These are phyloP conservation scores for Arctium minus DNA, from an alignment of 129 eudicot species.

Conservation along the genomic window DNA sequence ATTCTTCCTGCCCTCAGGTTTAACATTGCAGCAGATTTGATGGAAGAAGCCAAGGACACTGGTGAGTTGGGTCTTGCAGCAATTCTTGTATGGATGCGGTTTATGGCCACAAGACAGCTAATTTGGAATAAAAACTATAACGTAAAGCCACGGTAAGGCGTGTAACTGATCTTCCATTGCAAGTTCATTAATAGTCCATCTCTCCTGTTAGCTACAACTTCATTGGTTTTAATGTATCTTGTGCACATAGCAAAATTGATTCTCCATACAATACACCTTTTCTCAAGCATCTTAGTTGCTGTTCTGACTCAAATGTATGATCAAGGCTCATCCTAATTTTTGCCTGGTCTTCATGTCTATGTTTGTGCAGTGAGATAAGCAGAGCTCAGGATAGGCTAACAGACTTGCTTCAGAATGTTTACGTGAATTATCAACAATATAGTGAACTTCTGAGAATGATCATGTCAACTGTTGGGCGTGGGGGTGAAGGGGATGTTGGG, in stretches of 20 bases:
- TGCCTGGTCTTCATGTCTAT: conserved; percentile 2
- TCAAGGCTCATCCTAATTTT: neutral
- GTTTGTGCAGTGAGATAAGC: conserved; percentile 47
- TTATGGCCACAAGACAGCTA: conserved; percentile 96
- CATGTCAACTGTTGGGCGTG: conserved; percentile 53
- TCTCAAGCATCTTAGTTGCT: conserved; percentile 2
- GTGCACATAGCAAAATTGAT: neutral
- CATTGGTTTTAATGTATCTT: neutral
- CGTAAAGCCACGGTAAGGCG: conserved; percentile 88
- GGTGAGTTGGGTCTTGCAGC: conserved; percentile 93
- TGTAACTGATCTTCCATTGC: neutral
- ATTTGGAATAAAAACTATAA: conserved; percentile 99
- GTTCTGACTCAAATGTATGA: neutral
- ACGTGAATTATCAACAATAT: conserved; percentile 40
- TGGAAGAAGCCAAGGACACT: conserved; percentile 62
- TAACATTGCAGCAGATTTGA: conserved; percentile 94
- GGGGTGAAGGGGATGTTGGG: conserved; percentile 53
- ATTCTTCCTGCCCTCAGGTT: conserved; percentile 48
- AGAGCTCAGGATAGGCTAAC: conserved; percentile 55
- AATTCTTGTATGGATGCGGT: conserved; percentile 98
- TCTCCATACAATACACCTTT: neutral
- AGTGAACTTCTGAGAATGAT: conserved; percentile 43
- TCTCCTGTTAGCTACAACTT: neutral
- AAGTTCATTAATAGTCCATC: neutral
- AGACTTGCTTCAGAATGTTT: conserved; percentile 42